These are phyloP conservation scores for Umbelopsis sp. DNA, from an alignment of 192 early-diverging fungal species.

Conservation along the genomic window DNA sequence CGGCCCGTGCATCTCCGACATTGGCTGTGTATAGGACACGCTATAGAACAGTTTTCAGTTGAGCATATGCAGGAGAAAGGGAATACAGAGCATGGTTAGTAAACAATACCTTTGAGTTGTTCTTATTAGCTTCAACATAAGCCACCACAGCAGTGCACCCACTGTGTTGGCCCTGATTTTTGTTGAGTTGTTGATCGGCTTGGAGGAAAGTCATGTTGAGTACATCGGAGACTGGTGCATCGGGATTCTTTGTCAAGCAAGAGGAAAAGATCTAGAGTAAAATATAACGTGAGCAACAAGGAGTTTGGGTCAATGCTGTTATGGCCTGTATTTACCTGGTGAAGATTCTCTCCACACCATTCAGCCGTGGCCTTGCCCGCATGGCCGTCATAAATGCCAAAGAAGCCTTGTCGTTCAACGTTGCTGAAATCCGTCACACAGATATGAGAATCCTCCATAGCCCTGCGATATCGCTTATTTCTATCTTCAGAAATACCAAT, in stretches of 20 bases:
- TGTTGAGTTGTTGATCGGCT: constrained; percentile 79
- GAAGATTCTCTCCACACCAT: constrained; percentile 91
- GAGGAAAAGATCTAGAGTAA: constrained; percentile 66
- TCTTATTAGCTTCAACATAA: constrained; percentile 57
- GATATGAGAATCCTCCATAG: constrained; percentile 98
- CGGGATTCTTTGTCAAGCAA: constrained; percentile 57
- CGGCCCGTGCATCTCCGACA: constrained; percentile 96
- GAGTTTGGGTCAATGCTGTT: background rate
- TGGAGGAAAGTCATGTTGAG: constrained; percentile 83
- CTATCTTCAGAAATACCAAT: constrained; percentile 83
- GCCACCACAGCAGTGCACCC: constrained; percentile 93
- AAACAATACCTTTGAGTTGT: constrained; percentile 18
- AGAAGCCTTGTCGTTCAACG: constrained; percentile 81
- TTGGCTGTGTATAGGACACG: constrained; percentile 93
- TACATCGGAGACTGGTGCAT: constrained; percentile 71
- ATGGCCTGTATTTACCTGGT: constrained; percentile 54
- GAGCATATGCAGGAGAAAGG: constrained; percentile 4
- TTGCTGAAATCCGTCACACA: constrained; percentile 83
- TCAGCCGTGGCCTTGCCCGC: constrained; percentile 94
- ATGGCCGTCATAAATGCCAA: constrained; percentile 98
- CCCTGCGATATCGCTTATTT: constrained; percentile 88
- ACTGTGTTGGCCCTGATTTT: constrained; percentile 78
- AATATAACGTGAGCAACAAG: constrained; percentile 6
- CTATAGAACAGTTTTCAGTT: constrained; percentile 37
- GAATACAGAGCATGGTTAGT: background rate